phyloP scores from a whole-genome alignment of 345 rosid species.

The Limnanthes douglasii region DNA sequence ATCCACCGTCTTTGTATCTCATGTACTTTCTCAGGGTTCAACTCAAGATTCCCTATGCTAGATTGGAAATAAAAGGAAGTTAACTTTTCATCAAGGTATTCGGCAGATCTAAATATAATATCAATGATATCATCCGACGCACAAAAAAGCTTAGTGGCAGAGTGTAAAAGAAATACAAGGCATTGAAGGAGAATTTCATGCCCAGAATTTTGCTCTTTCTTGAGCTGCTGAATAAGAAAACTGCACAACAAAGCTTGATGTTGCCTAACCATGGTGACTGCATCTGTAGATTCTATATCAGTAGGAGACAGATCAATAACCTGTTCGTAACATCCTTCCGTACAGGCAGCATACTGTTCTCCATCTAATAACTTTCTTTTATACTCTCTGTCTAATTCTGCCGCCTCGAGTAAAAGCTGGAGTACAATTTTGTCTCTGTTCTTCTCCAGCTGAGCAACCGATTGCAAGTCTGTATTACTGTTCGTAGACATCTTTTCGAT shows the following conservation, averaged over 20 bases:
- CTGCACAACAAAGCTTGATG: constrained; percentile 48
- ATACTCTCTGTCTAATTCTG: constrained; percentile 48
- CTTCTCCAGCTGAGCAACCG: constrained; percentile 39
- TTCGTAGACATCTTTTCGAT: constrained; percentile 12
- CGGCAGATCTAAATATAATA: constrained; percentile 44
- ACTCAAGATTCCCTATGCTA: constrained; percentile 29
- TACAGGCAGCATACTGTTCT: constrained; percentile 12
- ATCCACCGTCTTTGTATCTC: constrained; percentile 44
- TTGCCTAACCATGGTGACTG: constrained; percentile 66
- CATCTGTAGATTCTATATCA: constrained; percentile 45
- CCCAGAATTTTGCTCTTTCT: constrained; percentile 43
- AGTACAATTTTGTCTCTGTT: constrained; percentile 63
- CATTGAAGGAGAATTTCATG: constrained; percentile 67
- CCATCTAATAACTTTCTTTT: constrained; percentile 16
- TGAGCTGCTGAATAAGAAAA: constrained; percentile 44
- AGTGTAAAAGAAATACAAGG: constrained; percentile 50
- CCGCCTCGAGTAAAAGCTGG: constrained; percentile 55
- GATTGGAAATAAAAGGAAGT: constrained; percentile 26
- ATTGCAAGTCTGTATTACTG: constrained; percentile 20
- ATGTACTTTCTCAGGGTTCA: constrained; percentile 26
- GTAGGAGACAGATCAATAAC: constrained; percentile 31
- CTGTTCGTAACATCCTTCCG: constrained; percentile 29
- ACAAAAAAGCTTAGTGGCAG: constrained; percentile 53
- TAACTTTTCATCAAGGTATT: constrained; percentile 37
- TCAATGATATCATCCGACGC: constrained; percentile 43